Evolutionary conservation across 202 grass and related monocot species (phyloP), one percentile per base, ranked within the genome.

Genomic region (Setaria viridis): DNA sequence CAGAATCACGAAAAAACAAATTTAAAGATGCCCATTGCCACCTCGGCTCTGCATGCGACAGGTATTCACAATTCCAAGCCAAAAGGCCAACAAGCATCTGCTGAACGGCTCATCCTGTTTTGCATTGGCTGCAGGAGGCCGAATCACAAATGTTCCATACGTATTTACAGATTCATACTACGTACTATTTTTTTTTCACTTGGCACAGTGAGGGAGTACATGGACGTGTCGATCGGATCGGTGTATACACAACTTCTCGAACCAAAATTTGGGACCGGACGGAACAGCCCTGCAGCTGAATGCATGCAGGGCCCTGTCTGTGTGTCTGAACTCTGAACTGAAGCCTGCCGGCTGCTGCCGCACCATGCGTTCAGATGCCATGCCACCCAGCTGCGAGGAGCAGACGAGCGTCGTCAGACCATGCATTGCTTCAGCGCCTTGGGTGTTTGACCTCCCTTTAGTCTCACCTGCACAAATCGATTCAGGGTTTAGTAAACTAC

Each of bases 381-480:
- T 72, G 80, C 49, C 57, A 56, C 53, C 84, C 71, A 17, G n/a
- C 6, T 20, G n/a, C 0, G 15, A 29, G 47, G 48, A 6, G 32
- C 37, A 34, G 55, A 50, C 1, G 55, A 45, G 49, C 17, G 70
- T 25, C 57, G 57, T 91, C 89, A 91, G 46, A 91, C 85, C 2
- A 69, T 66, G 77, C 57, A 81, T 76, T 91, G 85, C 78, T 82
- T 90, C 74, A 84, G 56, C 11, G 84, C 80, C 77, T 91, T 91
- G 41, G 89, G 89, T 1, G 87, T 89, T 21, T 91, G 87, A 14
- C 81, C 82, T 62, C 89, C 84, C 80, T 94, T 94, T 21, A 91
- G 64, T 56, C 90, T 94, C 16, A 94, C 87, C 92, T 94, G 80
- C 84, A 85, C 37, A 39, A 39, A 39, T 39, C 37, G 5, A 41